Evolutionary conservation across 2,329 filamentous ascomycete species (phyloP).

Genomic region (Apiospora pterosperma): DNA sequence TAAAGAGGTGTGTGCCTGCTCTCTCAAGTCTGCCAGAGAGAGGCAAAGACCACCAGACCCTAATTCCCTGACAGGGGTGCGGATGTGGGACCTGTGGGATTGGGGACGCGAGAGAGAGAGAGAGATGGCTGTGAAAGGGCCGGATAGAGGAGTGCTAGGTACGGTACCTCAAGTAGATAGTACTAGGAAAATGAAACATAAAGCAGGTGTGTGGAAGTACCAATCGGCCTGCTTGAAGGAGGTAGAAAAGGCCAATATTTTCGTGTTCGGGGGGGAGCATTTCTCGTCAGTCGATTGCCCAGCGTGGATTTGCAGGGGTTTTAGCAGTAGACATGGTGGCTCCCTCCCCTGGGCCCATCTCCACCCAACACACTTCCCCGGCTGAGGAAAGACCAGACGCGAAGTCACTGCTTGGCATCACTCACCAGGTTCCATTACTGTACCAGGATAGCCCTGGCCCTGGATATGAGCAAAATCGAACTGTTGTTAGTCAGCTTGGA

Average conservation of each 20-base stretch:
- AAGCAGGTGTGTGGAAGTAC: not conserved
- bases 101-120: not conserved
- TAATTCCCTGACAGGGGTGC: not conserved
- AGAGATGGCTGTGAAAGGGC: not conserved
- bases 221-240: not conserved
- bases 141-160: not conserved
- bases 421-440: not conserved
- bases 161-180: not conserved
- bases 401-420: not conserved
- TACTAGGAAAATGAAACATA: not conserved
- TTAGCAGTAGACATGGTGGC: not conserved
- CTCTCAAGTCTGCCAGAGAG: not conserved
- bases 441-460: not conserved
- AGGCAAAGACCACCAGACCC: not conserved
- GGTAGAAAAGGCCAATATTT: not conserved
- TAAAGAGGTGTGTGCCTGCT: not conserved
- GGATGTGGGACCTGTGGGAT: not conserved
- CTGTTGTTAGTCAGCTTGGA: not conserved
- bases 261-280: not conserved
- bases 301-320: not conserved
- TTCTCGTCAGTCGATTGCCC: not conserved
- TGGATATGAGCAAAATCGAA: not conserved
- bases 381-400: not conserved
- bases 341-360: not conserved
- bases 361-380: not conserved